Evolutionary conservation across 805 yeast species (phyloP).

Genomic region (Kodamaea nitidulidarum): DNA sequence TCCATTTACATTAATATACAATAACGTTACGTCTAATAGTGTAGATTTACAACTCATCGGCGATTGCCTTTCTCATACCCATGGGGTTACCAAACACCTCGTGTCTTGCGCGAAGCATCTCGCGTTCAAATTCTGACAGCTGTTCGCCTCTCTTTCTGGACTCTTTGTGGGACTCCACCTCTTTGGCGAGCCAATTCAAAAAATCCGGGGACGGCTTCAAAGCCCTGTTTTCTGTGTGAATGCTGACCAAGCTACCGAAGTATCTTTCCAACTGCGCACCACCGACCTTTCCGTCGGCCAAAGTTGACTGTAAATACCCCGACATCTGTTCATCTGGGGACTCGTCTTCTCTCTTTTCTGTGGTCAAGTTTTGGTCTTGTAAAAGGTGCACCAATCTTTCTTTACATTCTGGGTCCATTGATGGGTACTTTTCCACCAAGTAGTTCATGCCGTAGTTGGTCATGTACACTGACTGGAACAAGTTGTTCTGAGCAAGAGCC

Average conservation of each 20-base stretch:
- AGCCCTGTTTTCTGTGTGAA: constrained; percentile 28
- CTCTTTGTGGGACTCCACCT: constrained; percentile 28
- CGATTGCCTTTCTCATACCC: constrained; percentile 58
- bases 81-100: constrained; percentile 72
- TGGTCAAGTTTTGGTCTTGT: constrained; percentile 33
- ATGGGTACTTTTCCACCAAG: constrained; percentile 26
- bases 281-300: constrained; percentile 19
- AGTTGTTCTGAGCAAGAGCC: constrained; percentile 35
- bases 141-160: constrained; percentile 21
- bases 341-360: constrained; percentile 10
- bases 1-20: constrained; percentile 1
- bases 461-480: constrained; percentile 30
- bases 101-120: constrained; percentile 49
- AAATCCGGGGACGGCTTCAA: constrained; percentile 41
- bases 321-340: constrained; percentile 32
- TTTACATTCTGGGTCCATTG: constrained; percentile 26
- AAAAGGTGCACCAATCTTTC: constrained; percentile 43
- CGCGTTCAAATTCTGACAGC: constrained; percentile 36
- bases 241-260: constrained; percentile 23
- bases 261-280: constrained; percentile 8
- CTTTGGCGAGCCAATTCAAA: constrained; percentile 58
- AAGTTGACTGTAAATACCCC: constrained; percentile 29
- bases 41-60: constrained; percentile 42
- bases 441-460: constrained; percentile 19
- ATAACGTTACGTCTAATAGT: constrained; percentile 3